A percentile compares a stretch with the other conserved stretches of the same genome.
Evolutionary conservation across 257 asterid genomes (phyloP).

Genomic region (Solanum medicagineum): DNA sequence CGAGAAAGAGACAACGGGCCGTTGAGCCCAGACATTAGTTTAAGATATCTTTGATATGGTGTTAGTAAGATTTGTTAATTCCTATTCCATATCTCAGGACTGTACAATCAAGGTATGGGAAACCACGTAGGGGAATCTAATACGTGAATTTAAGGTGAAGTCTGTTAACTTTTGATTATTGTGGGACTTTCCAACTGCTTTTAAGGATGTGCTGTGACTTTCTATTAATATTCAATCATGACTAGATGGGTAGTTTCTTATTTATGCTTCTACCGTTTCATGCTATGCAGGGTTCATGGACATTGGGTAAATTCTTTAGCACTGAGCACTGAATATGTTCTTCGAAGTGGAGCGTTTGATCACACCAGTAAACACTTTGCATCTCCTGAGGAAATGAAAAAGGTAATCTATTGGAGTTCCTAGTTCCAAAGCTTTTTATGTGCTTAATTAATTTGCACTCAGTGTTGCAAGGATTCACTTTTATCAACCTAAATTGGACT

Average conservation of each 20-base stretch:
- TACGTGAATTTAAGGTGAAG: slow-evolving; percentile 76
- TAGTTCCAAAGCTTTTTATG: not conserved
- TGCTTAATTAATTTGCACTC: not conserved
- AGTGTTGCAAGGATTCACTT: not conserved
- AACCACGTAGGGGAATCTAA: slow-evolving; percentile 76
- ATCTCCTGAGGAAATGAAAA: slow-evolving; percentile 84
- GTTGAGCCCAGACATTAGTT: not conserved
- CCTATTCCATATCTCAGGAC: slow-evolving; percentile 68
- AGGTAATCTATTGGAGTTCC: slow-evolving; percentile 33
- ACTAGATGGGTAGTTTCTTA: not conserved
- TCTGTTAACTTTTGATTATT: not conserved
- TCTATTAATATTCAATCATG: not conserved
- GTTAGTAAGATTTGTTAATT: not conserved
- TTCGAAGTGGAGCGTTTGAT: slow-evolving; percentile 92
- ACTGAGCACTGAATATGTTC: slow-evolving; percentile 87
- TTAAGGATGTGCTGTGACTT: not conserved
- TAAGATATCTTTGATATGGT: not conserved
- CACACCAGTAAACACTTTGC: slow-evolving; percentile 55
- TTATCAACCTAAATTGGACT: not conserved
- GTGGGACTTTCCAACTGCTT: not conserved
- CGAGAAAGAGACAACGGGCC: not conserved
- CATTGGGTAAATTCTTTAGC: slow-evolving; percentile 98
- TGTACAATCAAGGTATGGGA: slow-evolving; percentile 96
- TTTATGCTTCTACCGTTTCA: not conserved
- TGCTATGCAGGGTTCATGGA: slow-evolving; percentile 73